A percentile compares a stretch with the other conserved stretches of the same genome.
Evolutionary conservation across 1,284 basidiomycete genomes (phyloP).

Genomic region (Apiotrichum gracile): DNA sequence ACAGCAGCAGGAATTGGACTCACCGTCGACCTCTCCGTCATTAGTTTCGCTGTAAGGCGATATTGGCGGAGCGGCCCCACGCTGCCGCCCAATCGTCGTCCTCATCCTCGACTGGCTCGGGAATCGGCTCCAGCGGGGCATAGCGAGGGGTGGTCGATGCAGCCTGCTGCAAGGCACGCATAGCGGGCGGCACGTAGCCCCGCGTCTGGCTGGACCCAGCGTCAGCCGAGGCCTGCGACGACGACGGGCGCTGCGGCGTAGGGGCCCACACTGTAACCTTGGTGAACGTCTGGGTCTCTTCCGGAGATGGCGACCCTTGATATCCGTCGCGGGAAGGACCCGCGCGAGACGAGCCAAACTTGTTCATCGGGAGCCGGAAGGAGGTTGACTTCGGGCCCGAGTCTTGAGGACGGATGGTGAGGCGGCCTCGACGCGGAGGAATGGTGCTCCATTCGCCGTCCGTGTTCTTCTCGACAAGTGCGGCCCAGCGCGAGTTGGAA

Average conservation of each 20-base stretch:
- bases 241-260: background rate
- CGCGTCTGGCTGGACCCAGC: background rate
- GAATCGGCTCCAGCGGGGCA: background rate
- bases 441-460: constrained; percentile 5
- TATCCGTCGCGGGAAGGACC: background rate
- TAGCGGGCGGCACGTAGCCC: background rate
- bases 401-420: constrained; percentile 1
- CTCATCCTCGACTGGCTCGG: background rate
- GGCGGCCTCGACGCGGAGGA: background rate
- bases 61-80: constrained; percentile 1
- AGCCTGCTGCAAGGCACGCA: constrained; percentile 1
- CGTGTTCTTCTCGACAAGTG: background rate
- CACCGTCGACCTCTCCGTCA: background rate
- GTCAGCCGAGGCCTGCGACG: too few species aligned
- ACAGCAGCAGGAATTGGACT: too few species aligned
- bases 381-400: background rate
- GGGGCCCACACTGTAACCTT: constrained; percentile 9
- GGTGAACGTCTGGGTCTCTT: background rate
- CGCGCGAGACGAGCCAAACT: background rate
- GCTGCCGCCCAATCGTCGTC: constrained; percentile 1
- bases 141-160: background rate
- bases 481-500: background rate
- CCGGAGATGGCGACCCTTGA: background rate
- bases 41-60: background rate
- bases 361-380: background rate